Evolutionary conservation across 345 rosid species (phyloP), one percentile per base, ranked within the genome.

Genomic region (Syzygium jambos): DNA sequence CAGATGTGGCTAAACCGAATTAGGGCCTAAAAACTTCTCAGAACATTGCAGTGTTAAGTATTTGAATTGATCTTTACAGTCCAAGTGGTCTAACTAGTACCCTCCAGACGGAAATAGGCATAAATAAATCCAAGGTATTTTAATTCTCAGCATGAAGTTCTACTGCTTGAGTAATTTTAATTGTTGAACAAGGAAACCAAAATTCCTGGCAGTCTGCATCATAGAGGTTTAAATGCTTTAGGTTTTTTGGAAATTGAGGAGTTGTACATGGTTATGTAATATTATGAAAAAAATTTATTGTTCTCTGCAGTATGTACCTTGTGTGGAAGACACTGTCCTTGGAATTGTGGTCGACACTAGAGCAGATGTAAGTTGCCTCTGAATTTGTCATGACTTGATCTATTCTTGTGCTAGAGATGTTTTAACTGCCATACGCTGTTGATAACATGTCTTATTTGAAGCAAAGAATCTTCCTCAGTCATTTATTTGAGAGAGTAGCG

Each of bases 281-380:
- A 51, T 41, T 52, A 43, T 89, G 61, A 88, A 88, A 30, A 23
- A 78, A 55, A 30, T 85, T 57, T 73, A 34, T 92, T 87, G 55
- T 68, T 89, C 27, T 89, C 30, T 92, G 87, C 94, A 96, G 98
- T 97, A 97, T 80, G 92, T 93, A 85, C 96, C 97, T 86, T 92
- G 93, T 84, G 89, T 84, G 54, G 99, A 93, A 86, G 98, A 97
- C 88, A 86, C 91, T 55, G 90, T 96, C 88, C 97, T 97, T 92
- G 99, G 98, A 89, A 93, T 97, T 11, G 96, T 94, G 87, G 96
- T 94, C 15, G 98, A 96, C 90, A 89, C 91, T 87, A 97, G 88
- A 94, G 89, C 95, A 85, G 98, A 95, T 87, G 98, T 96, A 93
- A 94, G 98, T 80, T 54, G 61, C 87, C 73, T 92, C 89, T 52